Percentiles rank a stretch among this genome's conserved stretches.
Evolutionary conservation across 345 rosid genomes (phyloP).

Genomic region (Syzygium aqueum): DNA sequence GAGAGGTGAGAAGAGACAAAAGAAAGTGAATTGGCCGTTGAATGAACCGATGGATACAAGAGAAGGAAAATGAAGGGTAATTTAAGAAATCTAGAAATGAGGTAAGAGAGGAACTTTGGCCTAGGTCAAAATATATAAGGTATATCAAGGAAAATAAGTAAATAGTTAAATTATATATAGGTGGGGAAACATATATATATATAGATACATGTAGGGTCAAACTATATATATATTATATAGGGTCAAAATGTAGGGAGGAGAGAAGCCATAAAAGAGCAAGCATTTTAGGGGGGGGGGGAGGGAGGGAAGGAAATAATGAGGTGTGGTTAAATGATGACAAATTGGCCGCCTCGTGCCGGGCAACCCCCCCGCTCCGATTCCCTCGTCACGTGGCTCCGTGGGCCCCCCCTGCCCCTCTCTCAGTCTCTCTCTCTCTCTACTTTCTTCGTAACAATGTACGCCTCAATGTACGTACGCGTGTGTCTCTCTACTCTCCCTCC

Average conservation of each 20-base stretch:
- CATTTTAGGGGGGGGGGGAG: neutral
- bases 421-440: neutral
- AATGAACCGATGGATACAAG: too few relatives aligned
- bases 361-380: slow-evolving; percentile 24
- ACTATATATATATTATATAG: neutral
- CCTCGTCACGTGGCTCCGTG: slow-evolving; percentile 42
- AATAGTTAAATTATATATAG: too few relatives aligned
- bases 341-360: slow-evolving; percentile 11
- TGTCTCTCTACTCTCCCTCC: neutral
- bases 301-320: neutral
- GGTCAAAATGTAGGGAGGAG: neutral
- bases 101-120: neutral
- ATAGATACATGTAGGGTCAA: too few relatives aligned
- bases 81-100: neutral
- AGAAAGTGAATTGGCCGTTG: too few relatives aligned
- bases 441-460: neutral
- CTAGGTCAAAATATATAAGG: neutral
- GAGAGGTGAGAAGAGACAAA: too few relatives aligned
- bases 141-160: neutral
- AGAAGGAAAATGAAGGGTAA: neutral
- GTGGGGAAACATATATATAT: too few relatives aligned
- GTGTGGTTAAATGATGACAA: neutral
- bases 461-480: neutral
- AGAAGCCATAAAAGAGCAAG: neutral
- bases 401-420: neutral